Percentiles rank a stretch among this genome's conserved stretches.
Evolutionary conservation across 805 yeast species (phyloP).

Genomic region (Kodamaea neixiangensis): DNA sequence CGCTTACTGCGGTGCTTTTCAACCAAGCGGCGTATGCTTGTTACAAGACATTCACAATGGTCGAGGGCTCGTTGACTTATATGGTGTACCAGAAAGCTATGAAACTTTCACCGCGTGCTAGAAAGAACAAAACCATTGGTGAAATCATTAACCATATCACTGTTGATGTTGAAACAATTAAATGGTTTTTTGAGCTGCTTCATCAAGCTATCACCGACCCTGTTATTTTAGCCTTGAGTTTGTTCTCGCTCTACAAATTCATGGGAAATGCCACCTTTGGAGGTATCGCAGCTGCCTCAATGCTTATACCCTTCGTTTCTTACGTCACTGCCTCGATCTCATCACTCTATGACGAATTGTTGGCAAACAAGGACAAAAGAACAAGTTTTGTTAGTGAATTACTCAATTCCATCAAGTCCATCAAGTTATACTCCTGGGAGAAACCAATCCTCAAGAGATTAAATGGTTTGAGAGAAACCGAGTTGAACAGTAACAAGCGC

Average conservation of each 20-base stretch:
- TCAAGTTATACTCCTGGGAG: conserved; percentile 46
- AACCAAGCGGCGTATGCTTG: conserved; percentile 20
- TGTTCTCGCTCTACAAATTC: conserved; percentile 34
- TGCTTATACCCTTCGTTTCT: conserved; percentile 36
- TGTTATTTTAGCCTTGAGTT: conserved; percentile 24
- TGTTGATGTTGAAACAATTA: conserved; percentile 26
- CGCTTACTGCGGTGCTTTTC: conserved; percentile 20
- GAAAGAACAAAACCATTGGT: conserved; percentile 33
- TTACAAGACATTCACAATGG: conserved; percentile 15
- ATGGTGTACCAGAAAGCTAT: conserved; percentile 31
- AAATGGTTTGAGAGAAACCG: conserved; percentile 35
- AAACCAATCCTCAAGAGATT: conserved; percentile 37
- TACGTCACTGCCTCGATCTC: conserved; percentile 27
- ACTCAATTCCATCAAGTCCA: conserved; percentile 37
- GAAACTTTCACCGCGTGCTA: conserved; percentile 31
- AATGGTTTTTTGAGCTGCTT: conserved; percentile 16
- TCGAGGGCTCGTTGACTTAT: conserved; percentile 23
- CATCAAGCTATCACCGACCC: conserved; percentile 26
- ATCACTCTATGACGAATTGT: conserved; percentile 25
- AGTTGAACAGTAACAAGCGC: conserved; percentile 26
- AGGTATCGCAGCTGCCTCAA: conserved; percentile 31
- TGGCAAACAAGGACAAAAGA: conserved; percentile 39
- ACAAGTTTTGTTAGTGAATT: conserved; percentile 39
- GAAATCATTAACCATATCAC: conserved; percentile 36
- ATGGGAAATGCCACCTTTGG: conserved; percentile 38